Base-by-base conservation (phyloP, 345 rosid species). In the Hibiscus trionum region DNA sequence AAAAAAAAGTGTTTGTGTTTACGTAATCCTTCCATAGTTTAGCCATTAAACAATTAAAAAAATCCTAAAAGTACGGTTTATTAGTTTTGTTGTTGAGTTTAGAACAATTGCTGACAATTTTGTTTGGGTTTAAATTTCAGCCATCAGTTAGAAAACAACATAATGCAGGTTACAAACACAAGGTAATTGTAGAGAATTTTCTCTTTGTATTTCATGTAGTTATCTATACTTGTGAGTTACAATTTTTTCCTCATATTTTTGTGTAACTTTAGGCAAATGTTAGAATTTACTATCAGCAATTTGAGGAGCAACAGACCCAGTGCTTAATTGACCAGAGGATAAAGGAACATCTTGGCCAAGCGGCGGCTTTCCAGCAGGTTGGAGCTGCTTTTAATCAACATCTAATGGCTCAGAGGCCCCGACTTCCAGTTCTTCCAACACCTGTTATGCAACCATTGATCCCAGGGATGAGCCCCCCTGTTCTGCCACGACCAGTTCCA, bases 71-170 rank as follows among this genome's bases (percentile, higher is more conserved):
- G 6, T 37, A 21, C n/a, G 1, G 2, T 50, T 68, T 27, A 69
- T 35, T 31, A 11, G 26, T 53, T 69, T 53, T 17, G 11, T 46
- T 66, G 2, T 24, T 0, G 17, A n/a, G 14, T 66, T 65, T 39
- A 14, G 17, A 24, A 39, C 21, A 21, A 42, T 71, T 59, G 24
- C 56, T 71, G 57, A 44, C n/a, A 24, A 19, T 26, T 58, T 46
- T 17, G 17, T 60, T 24, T 16, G 24, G 69, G 27, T 33, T 4
- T 71, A 8, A 61, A 37, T 75, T 78, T 76, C 89, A 95, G 98
- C 99, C 99, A 10, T 95, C 99, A 46, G 99, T 95, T 76, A 90
- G 98, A 81, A 95, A 95, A 84, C 99, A 95, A 79, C 98, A 95
- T 80, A 95, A 95, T 77, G 99, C 99, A 2, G 99, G 99, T 46